These are phyloP conservation scores for Curvularia verruculosa DNA, from an alignment of 2,329 filamentous ascomycete genomes.

Conservation along the genomic window DNA sequence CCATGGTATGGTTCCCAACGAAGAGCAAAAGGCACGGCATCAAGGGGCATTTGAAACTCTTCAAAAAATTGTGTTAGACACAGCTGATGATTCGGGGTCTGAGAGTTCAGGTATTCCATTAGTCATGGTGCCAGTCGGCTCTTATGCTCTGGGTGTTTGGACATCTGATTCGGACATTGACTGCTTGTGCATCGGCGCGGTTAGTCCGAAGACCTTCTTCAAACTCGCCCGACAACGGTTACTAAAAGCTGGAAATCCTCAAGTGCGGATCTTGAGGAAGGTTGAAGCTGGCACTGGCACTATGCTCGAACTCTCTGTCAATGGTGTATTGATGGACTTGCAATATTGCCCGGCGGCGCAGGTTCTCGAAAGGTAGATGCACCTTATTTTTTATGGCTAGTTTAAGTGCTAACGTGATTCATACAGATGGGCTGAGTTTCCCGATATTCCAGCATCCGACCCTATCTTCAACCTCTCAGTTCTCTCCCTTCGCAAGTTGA, in stretches of 20 bases:
- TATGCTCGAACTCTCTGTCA: constrained; percentile 68
- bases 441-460: constrained; percentile 57
- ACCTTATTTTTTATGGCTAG: background rate
- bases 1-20: constrained; percentile 54
- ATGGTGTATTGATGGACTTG: constrained; percentile 65
- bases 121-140: constrained; percentile 67
- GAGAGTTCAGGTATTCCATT: constrained; percentile 46
- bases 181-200: constrained; percentile 68
- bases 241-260: constrained; percentile 52
- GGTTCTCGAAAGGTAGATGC: constrained; percentile 59
- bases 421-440: constrained; percentile 47
- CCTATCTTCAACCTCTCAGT: constrained; percentile 62
- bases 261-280: constrained; percentile 61
- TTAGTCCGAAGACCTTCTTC: constrained; percentile 67
- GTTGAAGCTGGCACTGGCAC: constrained; percentile 65
- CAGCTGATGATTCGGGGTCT: constrained; percentile 13
- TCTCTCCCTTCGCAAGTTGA: constrained; percentile 65
- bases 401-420: constrained; percentile 11
- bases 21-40: constrained; percentile 52
- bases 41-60: constrained; percentile 56
- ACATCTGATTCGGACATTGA: constrained; percentile 67
- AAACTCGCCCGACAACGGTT: constrained; percentile 63
- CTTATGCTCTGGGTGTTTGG: constrained; percentile 69
- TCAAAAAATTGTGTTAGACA: constrained; percentile 52
- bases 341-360: constrained; percentile 68